Evolutionary conservation across 169 alveolate genomes (phyloP), one percentile per base, ranked within the genome.

Genomic region (Plasmodium cynomolgi): DNA sequence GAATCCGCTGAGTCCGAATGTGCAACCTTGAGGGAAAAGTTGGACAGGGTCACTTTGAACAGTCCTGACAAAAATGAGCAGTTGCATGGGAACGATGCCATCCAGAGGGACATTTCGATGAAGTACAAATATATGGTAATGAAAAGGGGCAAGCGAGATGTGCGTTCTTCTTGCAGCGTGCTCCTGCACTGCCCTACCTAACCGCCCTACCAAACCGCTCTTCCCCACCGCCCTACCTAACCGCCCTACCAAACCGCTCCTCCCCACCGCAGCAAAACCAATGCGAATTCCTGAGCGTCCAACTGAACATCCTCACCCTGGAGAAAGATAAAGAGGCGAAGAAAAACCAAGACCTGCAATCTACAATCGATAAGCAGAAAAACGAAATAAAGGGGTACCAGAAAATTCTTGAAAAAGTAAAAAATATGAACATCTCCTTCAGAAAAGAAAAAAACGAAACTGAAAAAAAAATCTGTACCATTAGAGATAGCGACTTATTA

Each of bases 381-480:
- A 80, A 81, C 73, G 94, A 88, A 88, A 88, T 88, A 33, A 80
- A 88, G 7, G 88, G 94, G 5, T 88, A 88, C 39, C 71, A 79
- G 75, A 79, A 88, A 80, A 88, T 88, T 74, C 72, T 88, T 39
- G 94, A 88, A 81, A 71, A 56, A 58, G 6, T 88, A 39, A 88
- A 88, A 88, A 62, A 71, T 80, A 58, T 79, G 62, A 88, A 68
- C 37, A 54, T 80, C 50, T 39, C 82, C 47, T 58, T 79, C 73
- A 88, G 83, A 68, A 88, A 80, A 26, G 83, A 62, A 26, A 80
- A 88, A 79, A 47, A 88, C 31, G 94, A 88, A 80, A 74, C 88
- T 1, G 94, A 88, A 68, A 88, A 58, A 11, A 50, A 88, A 58
- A 62, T 88, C 17, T 81, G 74, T 13, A 15, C 77, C 26, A 62